These are phyloP conservation scores for Hypoxylon cercidicola DNA, from an alignment of 495 filamentous ascomycete genomes.

Conservation along the genomic window DNA sequence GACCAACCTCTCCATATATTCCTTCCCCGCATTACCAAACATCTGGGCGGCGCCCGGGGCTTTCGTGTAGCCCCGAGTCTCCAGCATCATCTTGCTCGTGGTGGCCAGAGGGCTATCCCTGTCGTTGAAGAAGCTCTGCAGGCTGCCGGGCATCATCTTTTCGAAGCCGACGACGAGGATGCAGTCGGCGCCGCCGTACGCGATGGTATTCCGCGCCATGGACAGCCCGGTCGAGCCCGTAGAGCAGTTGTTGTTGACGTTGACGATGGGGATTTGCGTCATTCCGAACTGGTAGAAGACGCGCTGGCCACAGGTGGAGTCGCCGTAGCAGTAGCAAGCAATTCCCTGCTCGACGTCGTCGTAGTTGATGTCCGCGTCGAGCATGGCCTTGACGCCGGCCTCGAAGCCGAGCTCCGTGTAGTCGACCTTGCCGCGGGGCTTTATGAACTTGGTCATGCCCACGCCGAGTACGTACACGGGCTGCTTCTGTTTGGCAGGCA, in stretches of 20 bases:
- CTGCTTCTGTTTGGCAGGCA: constrained; percentile 58
- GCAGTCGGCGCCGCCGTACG: constrained; percentile 82
- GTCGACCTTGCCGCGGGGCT: constrained; percentile 91
- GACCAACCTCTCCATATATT: constrained; percentile 92
- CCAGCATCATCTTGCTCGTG: constrained; percentile 79
- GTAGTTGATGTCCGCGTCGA: constrained; percentile 95
- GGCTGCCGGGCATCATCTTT: constrained; percentile 94
- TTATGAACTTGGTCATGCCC: constrained; percentile 99
- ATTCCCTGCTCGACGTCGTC: constrained; percentile 95
- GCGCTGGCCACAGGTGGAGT: constrained; percentile 93
- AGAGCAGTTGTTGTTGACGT: constrained; percentile 98
- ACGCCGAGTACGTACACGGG: constrained; percentile 89
- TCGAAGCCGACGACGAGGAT: constrained; percentile 94
- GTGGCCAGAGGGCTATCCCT: constrained; percentile 79
- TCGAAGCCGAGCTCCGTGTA: constrained; percentile 93
- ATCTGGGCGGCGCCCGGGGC: constrained; percentile 89
- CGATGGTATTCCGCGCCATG: constrained; percentile 84
- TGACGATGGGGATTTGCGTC: constrained; percentile 94
- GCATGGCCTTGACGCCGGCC: constrained; percentile 93
- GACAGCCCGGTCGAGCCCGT: constrained; percentile 89
- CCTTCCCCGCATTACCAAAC: constrained; percentile 93
- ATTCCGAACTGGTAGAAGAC: constrained; percentile 99
- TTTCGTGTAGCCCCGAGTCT: constrained; percentile 80
- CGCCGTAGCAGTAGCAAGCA: constrained; percentile 98
- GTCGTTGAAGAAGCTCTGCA: constrained; percentile 84